Evolutionary conservation across 1,284 basidiomycete genomes (phyloP), one percentile per base, ranked within the genome.

Genomic region (Vanrija sp.): DNA sequence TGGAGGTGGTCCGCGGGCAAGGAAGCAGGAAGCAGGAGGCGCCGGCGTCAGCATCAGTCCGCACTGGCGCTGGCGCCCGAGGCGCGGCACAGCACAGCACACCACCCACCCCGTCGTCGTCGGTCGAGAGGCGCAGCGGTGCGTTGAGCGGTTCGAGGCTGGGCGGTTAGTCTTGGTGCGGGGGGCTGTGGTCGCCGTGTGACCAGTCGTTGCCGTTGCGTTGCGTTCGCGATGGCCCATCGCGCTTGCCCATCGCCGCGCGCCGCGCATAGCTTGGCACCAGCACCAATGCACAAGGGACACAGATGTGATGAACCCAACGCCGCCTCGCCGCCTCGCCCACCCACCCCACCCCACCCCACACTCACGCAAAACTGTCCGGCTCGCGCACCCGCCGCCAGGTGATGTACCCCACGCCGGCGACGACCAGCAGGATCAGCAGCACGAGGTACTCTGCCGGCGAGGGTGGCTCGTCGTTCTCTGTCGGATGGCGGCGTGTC

Each of bases 331-430:
- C n/a, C 26, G 26, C 26, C 26, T 28, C 28, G 45, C 26, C 42
- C 52, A 16, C 18, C 3, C 21, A 25, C 29, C n/a, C n/a, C n/a
- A n/a, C n/a, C n/a, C n/a, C n/a, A 46, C 6, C 8, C 26, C 21
- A 42, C 29, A 42, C 29, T 43, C 49, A 51, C 54, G 63, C 39
- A 6, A 57, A 55, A 6, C 46, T 47, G 46, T 46, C 14, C 8
- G 15, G n/a, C 28, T 5, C 6, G 38, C 25, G 26, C 26, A 14
- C 18, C 42, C 62, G 21, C n/a, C 55, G 43, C 52, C 54, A 69
- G 43, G 46, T 58, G 0, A 69, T 23, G 54, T 54, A 69, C 18
- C 51, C 67, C 18, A 44, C 61, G 45, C 63, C 65, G 2, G 48
- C 47, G n/a, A 57, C 38, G 43, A 67, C 43, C 18, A 69, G 54